Evolutionary conservation across 257 asterid genomes (phyloP), one percentile per base, ranked within the genome.

Genomic region (Gentiana straminea): DNA sequence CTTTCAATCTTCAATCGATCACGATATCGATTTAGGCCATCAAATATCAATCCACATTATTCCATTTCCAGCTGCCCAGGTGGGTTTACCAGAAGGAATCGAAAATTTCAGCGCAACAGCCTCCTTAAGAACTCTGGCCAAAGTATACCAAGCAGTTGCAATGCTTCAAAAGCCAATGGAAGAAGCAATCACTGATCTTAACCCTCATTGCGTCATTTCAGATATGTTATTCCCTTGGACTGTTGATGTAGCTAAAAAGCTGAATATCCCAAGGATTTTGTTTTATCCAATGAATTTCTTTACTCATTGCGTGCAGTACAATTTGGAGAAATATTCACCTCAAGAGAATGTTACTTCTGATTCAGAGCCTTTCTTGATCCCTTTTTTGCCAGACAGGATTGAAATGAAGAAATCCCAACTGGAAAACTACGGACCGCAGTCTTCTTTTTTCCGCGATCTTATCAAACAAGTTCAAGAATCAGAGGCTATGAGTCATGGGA

Each of bases 181-280:
- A 46, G 12, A 59, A 3, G 50, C 59, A 8, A 59, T 65, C 1
- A 0, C 7, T 24, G 56, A 48, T 15, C 39, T 61, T 1, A 54
- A 34, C 6, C 78, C 75, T 5, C 63, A 64, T 55, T 64, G 75
- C 43, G 54, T 73, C 4, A 49, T 68, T 10, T 64, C 72, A 0
- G 78, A 73, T 51, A 9, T 63, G 53, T 49, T 68, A 13, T 46
- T 51, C 7, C 75, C 68, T 1, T 73, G 78, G 78, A 69, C 74
- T 3, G 64, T 60, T 7, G 65, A 68, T 39, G 64, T 68, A 2
- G 71, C 74, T 1, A 60, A 58, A 33, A 51, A 41, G 39, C 3
- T 73, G 36, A 57, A 68, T 41, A 64, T 73, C 33, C 69, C 78
- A 3, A 68, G 75, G 46, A 33, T 73, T 8, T 44, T 55, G 53